Evolutionary conservation across 1,284 basidiomycete genomes (phyloP).

Genomic region (Hortiboletus rubellus): DNA sequence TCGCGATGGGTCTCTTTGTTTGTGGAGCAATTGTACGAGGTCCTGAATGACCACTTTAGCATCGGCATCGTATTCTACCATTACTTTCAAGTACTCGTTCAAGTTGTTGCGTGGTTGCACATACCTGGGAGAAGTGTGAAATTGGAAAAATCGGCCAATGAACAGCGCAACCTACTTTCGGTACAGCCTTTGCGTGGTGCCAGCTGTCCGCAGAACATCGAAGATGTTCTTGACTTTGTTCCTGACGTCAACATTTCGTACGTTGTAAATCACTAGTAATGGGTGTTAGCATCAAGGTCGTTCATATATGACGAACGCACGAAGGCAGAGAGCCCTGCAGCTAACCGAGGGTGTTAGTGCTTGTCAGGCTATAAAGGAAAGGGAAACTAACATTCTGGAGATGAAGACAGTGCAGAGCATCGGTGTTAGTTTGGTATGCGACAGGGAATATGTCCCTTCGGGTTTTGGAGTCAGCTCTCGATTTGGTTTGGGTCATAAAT

Average conservation of each 20-base stretch:
- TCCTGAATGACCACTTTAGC: slow-evolving; percentile 17
- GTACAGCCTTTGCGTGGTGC: slow-evolving; percentile 10
- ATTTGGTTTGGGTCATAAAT: no score
- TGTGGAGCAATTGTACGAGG: slow-evolving; percentile 28
- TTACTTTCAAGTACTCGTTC: slow-evolving; percentile 12
- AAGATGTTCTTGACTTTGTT: slow-evolving; percentile 19
- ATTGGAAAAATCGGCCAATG: no score
- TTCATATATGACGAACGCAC: slow-evolving; percentile 17
- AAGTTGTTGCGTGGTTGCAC: no score
- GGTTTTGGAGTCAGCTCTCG: not conserved
- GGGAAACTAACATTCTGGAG: slow-evolving; percentile 27
- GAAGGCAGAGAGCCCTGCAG: slow-evolving; percentile 28
- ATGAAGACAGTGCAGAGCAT: slow-evolving; percentile 24
- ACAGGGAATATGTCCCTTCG: slow-evolving; percentile 19
- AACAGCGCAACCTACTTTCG: slow-evolving; percentile 8
- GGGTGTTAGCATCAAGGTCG: no score
- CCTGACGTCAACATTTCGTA: not conserved
- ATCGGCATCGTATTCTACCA: slow-evolving; percentile 21
- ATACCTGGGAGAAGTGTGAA: no score
- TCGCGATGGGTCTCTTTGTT: not conserved
- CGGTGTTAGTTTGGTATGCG: slow-evolving; percentile 23
- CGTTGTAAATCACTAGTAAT: slow-evolving; percentile 24
- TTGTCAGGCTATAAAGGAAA: not conserved
- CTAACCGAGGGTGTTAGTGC: slow-evolving; percentile 24
- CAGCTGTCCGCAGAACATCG: slow-evolving; percentile 6